Evolutionary conservation across 108 stramenopile genomes (phyloP).

Genomic region (Fragilariopsis cylindrus): DNA sequence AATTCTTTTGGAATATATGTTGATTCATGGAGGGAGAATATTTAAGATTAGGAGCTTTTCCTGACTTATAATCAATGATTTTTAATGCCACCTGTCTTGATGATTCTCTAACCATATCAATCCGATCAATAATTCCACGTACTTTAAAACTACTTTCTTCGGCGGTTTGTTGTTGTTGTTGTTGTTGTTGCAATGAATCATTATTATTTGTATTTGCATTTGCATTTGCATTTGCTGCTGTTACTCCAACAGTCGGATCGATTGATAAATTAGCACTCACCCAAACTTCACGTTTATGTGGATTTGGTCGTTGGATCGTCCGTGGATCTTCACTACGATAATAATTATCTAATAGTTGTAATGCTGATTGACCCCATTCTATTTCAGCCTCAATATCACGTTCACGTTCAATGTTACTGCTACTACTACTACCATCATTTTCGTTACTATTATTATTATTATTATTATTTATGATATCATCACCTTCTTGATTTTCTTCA

Average conservation of each 20-base stretch:
- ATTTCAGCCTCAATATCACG: conserved; percentile 62
- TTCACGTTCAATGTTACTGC: background rate
- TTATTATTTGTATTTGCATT: background rate
- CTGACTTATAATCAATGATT: conserved; percentile 89
- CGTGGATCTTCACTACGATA: conserved; percentile 70
- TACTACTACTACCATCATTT: background rate
- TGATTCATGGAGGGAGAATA: conserved; percentile 74
- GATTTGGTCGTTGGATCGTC: conserved; percentile 51
- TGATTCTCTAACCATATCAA: conserved; percentile 58
- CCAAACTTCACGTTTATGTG: conserved; percentile 77
- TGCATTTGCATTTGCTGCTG: background rate
- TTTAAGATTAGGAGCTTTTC: conserved; percentile 85
- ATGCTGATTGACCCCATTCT: conserved; percentile 75
- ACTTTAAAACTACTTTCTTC: conserved; percentile 36
- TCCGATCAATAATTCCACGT: conserved; percentile 85
- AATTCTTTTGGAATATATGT: conserved; percentile 67
- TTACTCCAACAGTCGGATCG: conserved; percentile 36
- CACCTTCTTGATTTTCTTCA: background rate
- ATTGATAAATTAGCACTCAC: conserved; percentile 52
- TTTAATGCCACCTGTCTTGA: conserved; percentile 35
- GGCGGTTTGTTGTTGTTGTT: background rate
- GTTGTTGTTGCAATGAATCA: background rate
- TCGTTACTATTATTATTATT: conserved; percentile 15
- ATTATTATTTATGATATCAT: background rate
- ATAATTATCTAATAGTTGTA: conserved; percentile 77